Evolutionary conservation across 331 rosid genomes (phyloP).

Genomic region (Arachis monticola): DNA sequence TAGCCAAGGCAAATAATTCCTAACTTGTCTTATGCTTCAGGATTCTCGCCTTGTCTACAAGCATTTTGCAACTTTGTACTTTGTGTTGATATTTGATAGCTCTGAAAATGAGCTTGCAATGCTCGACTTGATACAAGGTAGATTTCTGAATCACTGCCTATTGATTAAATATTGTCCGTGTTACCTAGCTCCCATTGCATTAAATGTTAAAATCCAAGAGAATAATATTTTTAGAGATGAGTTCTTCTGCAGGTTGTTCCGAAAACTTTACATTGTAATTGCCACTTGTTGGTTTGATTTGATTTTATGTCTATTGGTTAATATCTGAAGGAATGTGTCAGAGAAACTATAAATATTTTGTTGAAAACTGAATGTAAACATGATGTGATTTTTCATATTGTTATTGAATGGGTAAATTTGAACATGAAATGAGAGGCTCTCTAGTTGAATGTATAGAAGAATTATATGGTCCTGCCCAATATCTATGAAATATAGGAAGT

Average conservation of each 20-base stretch:
- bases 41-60: conserved; percentile 92
- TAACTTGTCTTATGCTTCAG: conserved; percentile 54
- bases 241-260: not conserved
- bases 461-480: no score
- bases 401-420: conserved; percentile 2
- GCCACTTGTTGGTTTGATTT: not conserved
- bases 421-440: no score
- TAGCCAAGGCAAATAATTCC: not conserved
- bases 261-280: conserved; percentile 3
- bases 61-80: conserved; percentile 89
- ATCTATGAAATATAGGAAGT: no score
- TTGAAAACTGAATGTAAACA: not conserved
- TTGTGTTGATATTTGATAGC: conserved; percentile 84
- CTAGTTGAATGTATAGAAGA: no score
- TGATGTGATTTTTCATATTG: not conserved
- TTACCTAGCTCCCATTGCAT: conserved; percentile 4
- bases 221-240: not conserved
- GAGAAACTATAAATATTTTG: not conserved
- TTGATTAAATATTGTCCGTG: not conserved
- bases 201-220: conserved; percentile 15
- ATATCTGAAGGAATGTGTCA: not conserved
- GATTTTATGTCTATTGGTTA: not conserved
- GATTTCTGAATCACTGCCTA: conserved; percentile 4
- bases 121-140: conserved; percentile 98
- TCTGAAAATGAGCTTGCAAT: conserved; percentile 98